Base-by-base conservation (phyloP, 192 early-diverging fungal species). In the Coemansia sp. region DNA sequence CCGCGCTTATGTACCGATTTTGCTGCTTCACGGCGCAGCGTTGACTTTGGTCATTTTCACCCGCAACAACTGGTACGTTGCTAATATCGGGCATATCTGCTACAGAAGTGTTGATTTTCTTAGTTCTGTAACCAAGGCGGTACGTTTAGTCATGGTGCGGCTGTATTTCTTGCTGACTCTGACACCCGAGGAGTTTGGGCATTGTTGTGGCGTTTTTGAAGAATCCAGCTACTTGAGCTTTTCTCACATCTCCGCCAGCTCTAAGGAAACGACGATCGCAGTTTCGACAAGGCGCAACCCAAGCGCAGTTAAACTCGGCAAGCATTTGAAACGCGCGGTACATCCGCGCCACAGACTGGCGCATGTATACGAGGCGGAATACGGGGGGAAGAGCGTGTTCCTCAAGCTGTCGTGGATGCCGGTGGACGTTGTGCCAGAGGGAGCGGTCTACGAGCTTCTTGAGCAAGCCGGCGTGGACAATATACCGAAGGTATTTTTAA, bases 1-100 rank as follows among this genome's bases (percentile, higher is more conserved):
- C 1, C 66, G 71, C 1, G 61, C 44, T 3, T 78, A 62, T 65
- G 71, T 58, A 0, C 70, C 66, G 0, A 40, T 70, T 7, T 33
- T 78, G 0, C 38, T 70, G 16, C 24, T 72, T 20, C 70, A 70
- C 31, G 71, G 68, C 43, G 16, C 22, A 15, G 22, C 64, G 13
- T 15, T 66, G 1, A 22, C n/a, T 2, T 41, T 81, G 10, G n/a
- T 81, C 27, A 29, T 73, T n/a, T 75, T 81, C 57, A 44, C 68
- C 2, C 76, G 76, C 12, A 27, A 18, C 3, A 49, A 38, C 13
- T 70, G 29, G n/a, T 65, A 68, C 22, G 13, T 43, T 1, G 64
- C 36, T 12, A 1, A 78, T 12, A 34, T 72, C 29, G 69, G 69
- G 3, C 18, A 0, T 2, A 50, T 83, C 2, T 65, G 24, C 33